phyloP scores from a whole-genome alignment of 306 rosid species.

The Cucumis hystrix region DNA sequence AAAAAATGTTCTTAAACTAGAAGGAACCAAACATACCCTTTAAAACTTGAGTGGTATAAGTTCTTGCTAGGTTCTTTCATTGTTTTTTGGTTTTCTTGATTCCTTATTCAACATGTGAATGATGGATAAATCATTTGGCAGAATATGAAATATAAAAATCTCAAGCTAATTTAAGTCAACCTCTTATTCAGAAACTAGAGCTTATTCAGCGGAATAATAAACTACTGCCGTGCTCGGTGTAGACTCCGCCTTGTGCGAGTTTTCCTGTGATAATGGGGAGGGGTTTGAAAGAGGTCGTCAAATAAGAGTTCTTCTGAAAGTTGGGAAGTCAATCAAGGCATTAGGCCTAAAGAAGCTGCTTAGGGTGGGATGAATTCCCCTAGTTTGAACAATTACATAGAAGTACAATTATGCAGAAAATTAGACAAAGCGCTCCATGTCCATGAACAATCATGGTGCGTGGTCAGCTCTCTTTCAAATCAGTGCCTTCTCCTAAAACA shows the following conservation, averaged over 20 bases:
- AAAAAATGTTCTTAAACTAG: neutral
- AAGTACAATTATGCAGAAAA: too few species aligned
- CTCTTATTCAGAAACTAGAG: too few species aligned
- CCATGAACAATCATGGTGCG: neutral
- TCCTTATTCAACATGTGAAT: neutral
- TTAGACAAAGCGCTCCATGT: neutral
- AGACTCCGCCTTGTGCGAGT: too few species aligned
- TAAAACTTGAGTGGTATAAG: neutral
- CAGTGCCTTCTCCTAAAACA: neutral
- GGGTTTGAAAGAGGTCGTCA: too few species aligned
- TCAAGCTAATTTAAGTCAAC: neutral
- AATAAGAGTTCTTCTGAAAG: too few species aligned
- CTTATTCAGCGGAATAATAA: too few species aligned
- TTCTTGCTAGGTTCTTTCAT: neutral
- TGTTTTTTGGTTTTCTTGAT: neutral
- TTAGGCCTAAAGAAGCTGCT: too few species aligned
- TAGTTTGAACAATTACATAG: too few species aligned
- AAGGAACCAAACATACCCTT: neutral
- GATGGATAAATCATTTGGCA: neutral
- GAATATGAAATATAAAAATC: neutral
- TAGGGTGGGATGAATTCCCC: too few species aligned
- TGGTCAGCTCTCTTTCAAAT: neutral
- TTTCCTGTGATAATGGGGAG: too few species aligned
- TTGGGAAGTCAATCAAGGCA: too few species aligned
- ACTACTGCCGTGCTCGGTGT: too few species aligned